These are phyloP conservation scores for Aureobasidium sp. DNA, from an alignment of 2,329 filamentous ascomycete species.

Conservation along the genomic window DNA sequence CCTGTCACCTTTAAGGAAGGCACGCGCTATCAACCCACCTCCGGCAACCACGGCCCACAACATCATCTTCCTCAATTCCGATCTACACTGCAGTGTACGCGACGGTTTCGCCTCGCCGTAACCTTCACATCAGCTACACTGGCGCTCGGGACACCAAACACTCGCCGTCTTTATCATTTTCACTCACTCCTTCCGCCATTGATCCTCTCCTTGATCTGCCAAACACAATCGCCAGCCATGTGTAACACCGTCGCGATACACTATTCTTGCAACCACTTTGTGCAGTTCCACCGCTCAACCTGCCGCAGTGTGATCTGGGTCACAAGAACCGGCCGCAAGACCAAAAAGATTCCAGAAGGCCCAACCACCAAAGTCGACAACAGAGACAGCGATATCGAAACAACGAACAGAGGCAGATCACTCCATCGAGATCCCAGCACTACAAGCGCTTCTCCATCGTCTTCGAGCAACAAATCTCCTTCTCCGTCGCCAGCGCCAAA, in stretches of 20 bases:
- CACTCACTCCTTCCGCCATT: background rate
- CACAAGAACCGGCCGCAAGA: background rate
- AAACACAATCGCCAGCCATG: background rate
- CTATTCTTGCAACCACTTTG: conserved; percentile 3
- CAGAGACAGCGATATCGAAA: background rate
- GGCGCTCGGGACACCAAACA: background rate
- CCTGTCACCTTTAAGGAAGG: background rate
- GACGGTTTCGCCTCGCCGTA: background rate
- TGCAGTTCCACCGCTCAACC: conserved; percentile 3
- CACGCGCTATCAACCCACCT: background rate
- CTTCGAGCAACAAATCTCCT: background rate
- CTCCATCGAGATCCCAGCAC: background rate
- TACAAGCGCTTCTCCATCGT: background rate
- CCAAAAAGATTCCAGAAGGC: background rate
- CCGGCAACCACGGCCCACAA: background rate
- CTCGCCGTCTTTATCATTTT: background rate
- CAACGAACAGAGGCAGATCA: background rate
- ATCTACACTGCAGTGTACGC: background rate
- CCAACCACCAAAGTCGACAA: background rate
- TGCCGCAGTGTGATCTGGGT: conserved; percentile 2
- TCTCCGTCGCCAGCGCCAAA: background rate
- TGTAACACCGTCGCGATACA: background rate
- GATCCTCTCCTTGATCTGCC: background rate
- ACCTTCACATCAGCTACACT: background rate
- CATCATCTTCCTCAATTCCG: background rate